These are phyloP conservation scores for Ostreobium quekettii DNA, from an alignment of 139 green algal species.

Conservation along the genomic window DNA sequence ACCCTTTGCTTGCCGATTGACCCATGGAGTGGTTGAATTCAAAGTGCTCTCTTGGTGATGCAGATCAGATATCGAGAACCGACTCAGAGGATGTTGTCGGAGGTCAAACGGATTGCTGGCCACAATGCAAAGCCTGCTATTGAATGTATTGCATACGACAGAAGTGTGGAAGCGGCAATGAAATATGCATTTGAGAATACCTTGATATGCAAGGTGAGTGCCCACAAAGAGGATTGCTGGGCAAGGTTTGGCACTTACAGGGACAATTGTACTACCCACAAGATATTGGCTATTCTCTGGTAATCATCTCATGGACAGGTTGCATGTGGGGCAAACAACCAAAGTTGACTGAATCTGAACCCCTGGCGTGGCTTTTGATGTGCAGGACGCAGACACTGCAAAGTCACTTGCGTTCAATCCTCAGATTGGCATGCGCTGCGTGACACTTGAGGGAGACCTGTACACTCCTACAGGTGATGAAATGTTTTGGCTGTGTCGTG, in stretches of 20 bases:
- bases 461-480: slow-evolving; percentile 75
- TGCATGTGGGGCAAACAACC: not conserved
- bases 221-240: not conserved
- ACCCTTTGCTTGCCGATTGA: no score
- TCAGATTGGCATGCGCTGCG: slow-evolving; percentile 75
- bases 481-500: not conserved
- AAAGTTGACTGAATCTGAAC: not conserved
- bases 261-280: not conserved
- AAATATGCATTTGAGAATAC: slow-evolving; percentile 87
- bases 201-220: slow-evolving; percentile 84
- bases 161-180: slow-evolving; percentile 70
- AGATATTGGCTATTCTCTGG: no score
- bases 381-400: slow-evolving; percentile 73
- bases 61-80: slow-evolving; percentile 32
- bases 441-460: slow-evolving; percentile 93
- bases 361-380: slow-evolving; percentile 3
- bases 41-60: no score
- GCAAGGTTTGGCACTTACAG: not conserved
- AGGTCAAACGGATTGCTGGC: slow-evolving; percentile 38
- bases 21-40: no score
- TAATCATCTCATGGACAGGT: not conserved
- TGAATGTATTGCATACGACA: slow-evolving; percentile 73
- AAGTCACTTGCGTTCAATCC: slow-evolving; percentile 84
- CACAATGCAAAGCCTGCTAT: slow-evolving; percentile 67
- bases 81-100: slow-evolving; percentile 20